Evolutionary conservation across 2,329 filamentous ascomycete species (phyloP), one percentile per base, ranked within the genome.

Genomic region (Penicillium fuscoglaucum): DNA sequence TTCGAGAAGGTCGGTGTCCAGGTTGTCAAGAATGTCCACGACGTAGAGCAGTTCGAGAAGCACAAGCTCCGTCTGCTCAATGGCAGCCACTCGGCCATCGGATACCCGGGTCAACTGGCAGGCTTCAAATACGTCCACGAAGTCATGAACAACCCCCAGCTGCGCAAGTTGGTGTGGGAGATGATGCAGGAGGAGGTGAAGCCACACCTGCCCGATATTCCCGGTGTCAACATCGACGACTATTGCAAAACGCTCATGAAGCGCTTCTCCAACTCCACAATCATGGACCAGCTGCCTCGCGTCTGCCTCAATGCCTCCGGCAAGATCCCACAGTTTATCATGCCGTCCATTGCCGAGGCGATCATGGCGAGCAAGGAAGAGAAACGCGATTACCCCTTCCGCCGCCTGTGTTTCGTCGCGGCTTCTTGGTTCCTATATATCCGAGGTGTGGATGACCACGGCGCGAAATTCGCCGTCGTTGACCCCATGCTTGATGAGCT

Each of bases 181-280:
- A 82, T 83, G 80, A 83, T 83, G 81, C 80, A 83, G 61, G 65
- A 80, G 40, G 81, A 83, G 70, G 80, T 83, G 56, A 82, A 82
- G 73, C 81, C 81, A 0, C 72, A 81, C 17, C 72, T 83, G 37
- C 81, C 81, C 24, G 75, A 75, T 8, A 83, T 83, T 39, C 73
- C 75, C 0, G 81, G 80, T 39, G 80, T 83, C 59, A 70, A 81
- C 64, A 78, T 83, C 52, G 80, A 83, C 62, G 63, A 79, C 63
- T 83, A 83, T 72, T 82, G 80, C 75, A 71, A 77, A 60, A 83
- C 80, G 0, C 77, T 83, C 45, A 78, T 83, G 60, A 80, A 82
- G 70, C 81, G 81, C 39, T 83, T 83, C 74, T 79, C 79, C 67
- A 83, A 83, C 79, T 80, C 82, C 0, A 82, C 81, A 54, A 83